These are phyloP conservation scores for Populus tremula DNA, from an alignment of 345 rosid genomes.

Conservation along the genomic window DNA sequence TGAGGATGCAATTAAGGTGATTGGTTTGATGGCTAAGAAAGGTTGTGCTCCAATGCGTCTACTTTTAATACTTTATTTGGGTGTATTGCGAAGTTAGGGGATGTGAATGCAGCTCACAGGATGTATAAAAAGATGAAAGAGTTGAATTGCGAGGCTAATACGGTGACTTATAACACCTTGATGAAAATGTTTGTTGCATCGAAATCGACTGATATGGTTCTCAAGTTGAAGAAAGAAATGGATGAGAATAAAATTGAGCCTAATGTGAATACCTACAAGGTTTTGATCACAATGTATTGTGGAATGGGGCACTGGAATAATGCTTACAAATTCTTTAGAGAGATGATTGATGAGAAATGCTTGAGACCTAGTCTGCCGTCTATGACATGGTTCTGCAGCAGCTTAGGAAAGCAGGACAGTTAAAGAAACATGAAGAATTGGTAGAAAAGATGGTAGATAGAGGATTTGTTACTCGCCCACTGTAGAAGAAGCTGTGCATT, in stretches of 20 bases:
- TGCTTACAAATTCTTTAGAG: constrained; percentile 71
- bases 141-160: constrained; percentile 53
- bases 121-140: constrained; percentile 75
- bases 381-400: constrained; percentile 71
- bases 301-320: constrained; percentile 96
- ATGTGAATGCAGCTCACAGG: constrained; percentile 78
- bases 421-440: constrained; percentile 88
- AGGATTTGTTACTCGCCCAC: constrained; percentile 57
- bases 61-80: constrained; percentile 74
- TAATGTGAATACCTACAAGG: constrained; percentile 76
- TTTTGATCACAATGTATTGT: constrained; percentile 81
- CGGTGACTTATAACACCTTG: constrained; percentile 69
- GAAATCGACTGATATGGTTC: constrained; percentile 80
- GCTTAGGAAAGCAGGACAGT: constrained; percentile 75
- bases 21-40: constrained; percentile 58
- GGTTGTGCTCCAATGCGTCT: constrained; percentile 62
- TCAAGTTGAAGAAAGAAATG: constrained; percentile 93
- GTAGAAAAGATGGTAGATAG: constrained; percentile 80
- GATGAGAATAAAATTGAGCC: constrained; percentile 75
- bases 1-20: constrained; percentile 64
- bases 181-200: constrained; percentile 73
- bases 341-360: constrained; percentile 86
- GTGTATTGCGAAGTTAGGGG: constrained; percentile 63
- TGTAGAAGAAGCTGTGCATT: constrained; percentile 22
- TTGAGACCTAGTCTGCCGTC: constrained; percentile 59